phyloP scores from a whole-genome alignment of 2,329 filamentous ascomycete species.

The Pseudogymnoascus sp. region DNA sequence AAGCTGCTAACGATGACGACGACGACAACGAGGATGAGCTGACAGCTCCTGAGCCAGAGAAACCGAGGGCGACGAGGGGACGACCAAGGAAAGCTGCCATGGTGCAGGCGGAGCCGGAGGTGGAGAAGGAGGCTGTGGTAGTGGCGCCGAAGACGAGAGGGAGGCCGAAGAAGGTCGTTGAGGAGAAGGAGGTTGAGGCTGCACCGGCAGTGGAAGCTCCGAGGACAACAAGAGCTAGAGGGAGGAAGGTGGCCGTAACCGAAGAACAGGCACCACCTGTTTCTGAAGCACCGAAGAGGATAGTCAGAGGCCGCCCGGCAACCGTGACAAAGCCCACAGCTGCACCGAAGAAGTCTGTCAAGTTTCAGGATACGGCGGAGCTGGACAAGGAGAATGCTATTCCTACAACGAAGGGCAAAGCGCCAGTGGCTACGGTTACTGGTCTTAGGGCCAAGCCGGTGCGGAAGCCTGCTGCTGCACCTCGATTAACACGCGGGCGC shows the following conservation, averaged over 20 bases:
- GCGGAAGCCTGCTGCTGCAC: constrained; percentile 33
- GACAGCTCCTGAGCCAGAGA: constrained; percentile 19
- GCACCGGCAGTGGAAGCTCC: constrained; percentile 22
- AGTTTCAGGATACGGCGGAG: constrained; percentile 43
- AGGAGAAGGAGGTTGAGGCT: constrained; percentile 20
- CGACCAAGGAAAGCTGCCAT: constrained; percentile 34
- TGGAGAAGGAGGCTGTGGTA: background rate
- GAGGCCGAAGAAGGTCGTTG: constrained; percentile 13
- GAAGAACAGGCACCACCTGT: constrained; percentile 21
- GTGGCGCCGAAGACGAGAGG: background rate
- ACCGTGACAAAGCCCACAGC: constrained; percentile 32
- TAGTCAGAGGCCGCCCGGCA: constrained; percentile 29
- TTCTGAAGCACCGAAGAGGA: constrained; percentile 31
- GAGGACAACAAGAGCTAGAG: constrained; percentile 22
- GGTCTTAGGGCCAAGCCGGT: constrained; percentile 40
- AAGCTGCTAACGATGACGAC: constrained; percentile 39
- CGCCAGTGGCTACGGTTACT: constrained; percentile 18
- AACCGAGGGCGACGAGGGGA: constrained; percentile 37
- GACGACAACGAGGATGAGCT: constrained; percentile 26
- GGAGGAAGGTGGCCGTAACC: constrained; percentile 21
- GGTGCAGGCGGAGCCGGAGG: constrained; percentile 25
- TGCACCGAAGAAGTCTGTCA: constrained; percentile 50
- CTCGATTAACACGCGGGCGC: constrained; percentile 6
- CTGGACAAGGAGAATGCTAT: constrained; percentile 56
- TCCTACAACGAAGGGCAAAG: constrained; percentile 35